A percentile compares a stretch with the other conserved stretches of the same genome.
Evolutionary conservation across 2,329 filamentous ascomycete genomes (phyloP).

Genomic region (Rhexocercosporidium sp.): DNA sequence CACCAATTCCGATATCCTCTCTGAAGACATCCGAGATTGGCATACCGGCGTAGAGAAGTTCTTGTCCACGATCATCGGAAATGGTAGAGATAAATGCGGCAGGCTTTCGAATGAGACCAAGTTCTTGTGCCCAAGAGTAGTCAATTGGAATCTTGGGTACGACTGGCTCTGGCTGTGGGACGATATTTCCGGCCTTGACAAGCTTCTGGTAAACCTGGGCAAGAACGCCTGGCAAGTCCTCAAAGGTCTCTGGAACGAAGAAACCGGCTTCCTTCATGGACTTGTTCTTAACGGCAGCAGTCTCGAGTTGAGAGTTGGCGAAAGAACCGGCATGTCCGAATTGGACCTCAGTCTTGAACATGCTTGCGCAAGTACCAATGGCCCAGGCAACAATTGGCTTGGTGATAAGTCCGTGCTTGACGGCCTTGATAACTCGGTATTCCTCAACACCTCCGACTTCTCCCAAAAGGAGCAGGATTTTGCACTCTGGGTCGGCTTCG

Average conservation of each 20-base stretch:
- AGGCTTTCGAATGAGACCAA: slow-evolving; percentile 98
- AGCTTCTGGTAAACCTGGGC: slow-evolving; percentile 86
- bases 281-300: slow-evolving; percentile 95
- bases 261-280: slow-evolving; percentile 94
- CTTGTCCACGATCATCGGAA: slow-evolving; percentile 98
- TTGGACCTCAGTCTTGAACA: slow-evolving; percentile 99
- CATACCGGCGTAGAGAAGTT: slow-evolving; percentile 98
- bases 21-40: slow-evolving; percentile 99
- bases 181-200: slow-evolving; percentile 82
- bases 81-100: slow-evolving; percentile 99
- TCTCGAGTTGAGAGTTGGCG: slow-evolving; percentile 99
- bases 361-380: slow-evolving; percentile 97
- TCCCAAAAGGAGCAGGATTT: slow-evolving; percentile 93
- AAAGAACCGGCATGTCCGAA: slow-evolving; percentile 99
- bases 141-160: slow-evolving; percentile 99
- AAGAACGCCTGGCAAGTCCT: slow-evolving; percentile 84
- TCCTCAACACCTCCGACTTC: slow-evolving; percentile 99
- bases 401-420: slow-evolving; percentile 91
- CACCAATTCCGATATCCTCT: slow-evolving; percentile 98
- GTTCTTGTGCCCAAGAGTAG: slow-evolving; percentile 99
- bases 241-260: slow-evolving; percentile 93
- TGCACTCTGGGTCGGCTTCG: slow-evolving; percentile 96
- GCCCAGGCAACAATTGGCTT: slow-evolving; percentile 99
- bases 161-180: slow-evolving; percentile 84
- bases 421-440: slow-evolving; percentile 98